Base-by-base conservation (phyloP, 768 basidiomycete species). In the Mrakia hoshinonis region DNA sequence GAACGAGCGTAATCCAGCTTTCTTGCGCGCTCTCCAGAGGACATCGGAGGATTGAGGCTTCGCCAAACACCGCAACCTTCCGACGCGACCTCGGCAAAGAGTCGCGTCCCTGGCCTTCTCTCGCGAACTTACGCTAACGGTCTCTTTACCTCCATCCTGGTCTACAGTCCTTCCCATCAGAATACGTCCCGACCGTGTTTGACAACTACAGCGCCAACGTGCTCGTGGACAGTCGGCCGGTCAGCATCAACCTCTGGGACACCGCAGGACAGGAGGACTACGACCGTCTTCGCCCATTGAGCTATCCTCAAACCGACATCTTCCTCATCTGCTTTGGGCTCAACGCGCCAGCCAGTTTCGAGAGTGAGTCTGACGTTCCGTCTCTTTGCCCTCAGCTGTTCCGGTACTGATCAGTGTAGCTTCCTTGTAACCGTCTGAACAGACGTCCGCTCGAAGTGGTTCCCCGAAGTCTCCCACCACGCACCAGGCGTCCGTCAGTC, bases 261-360 rank as follows among this genome's bases (percentile, higher is more conserved):
- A 99, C 96, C n/a, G 96, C 96, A 46, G 96, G 96, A 75, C 96
- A 99, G 82, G 96, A 99, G 65, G 80, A 81, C 66, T 81, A 81
- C 70, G 79, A 79, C 67, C 89, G 96, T 54, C 89, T 99, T 76
- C 88, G 96, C 76, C 96, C 96, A 65, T 85, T 99, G 76, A 95
- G 92, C 74, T 99, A 99, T 82, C 96, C 96, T 31, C 96, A 98
- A 82, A 98, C 96, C 52, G 95, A 99, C 80, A 93, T 99, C 72
- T 99, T 99, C 83, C 84, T 99, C 81, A 94, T 99, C 79, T 99
- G 96, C 81, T 99, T 99, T 83, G 95, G 92, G 62, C 86, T 99
- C 73, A 95, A 98, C 79, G 92, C 90, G 78, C 96, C 96, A 47
- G 95, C 96, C 29, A 92, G 52, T 43, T 67, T 73, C 29, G 65